These are phyloP conservation scores for Sporothrix protearum DNA, from an alignment of 2,329 filamentous ascomycete genomes.

Conservation along the genomic window DNA sequence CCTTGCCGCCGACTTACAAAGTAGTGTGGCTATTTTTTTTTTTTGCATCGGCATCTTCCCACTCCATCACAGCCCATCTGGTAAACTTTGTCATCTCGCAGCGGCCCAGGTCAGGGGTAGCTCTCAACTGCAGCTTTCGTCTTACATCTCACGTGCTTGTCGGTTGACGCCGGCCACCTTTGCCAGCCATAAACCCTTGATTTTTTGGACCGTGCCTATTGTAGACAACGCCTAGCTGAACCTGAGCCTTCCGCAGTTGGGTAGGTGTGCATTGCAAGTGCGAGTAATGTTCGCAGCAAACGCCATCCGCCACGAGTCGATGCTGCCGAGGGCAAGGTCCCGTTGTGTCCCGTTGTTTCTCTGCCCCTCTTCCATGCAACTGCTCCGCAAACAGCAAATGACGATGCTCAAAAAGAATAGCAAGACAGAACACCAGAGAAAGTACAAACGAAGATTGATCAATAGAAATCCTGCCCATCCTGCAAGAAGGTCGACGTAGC, in stretches of 20 bases:
- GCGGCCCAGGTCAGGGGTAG: too few relatives aligned
- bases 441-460: not conserved
- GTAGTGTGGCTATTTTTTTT: not conserved
- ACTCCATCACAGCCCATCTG: not conserved
- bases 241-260: not conserved
- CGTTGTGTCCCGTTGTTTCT: not conserved
- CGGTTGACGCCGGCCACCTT: conserved; percentile 12
- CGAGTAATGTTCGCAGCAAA: not conserved
- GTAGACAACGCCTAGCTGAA: not conserved
- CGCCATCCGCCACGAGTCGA: not conserved
- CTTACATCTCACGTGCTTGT: not conserved
- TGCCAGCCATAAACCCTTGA: not conserved
- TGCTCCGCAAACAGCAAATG: not conserved
- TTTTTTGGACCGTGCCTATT: not conserved
- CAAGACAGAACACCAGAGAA: not conserved
- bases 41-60: too few relatives aligned
- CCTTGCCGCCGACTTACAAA: not conserved
- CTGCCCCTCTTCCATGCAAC: not conserved
- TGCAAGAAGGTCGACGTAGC: not conserved
- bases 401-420: not conserved
- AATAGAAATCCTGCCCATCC: too few relatives aligned
- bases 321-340: not conserved
- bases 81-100: not conserved
- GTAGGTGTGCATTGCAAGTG: not conserved
- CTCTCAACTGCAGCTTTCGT: not conserved